Conservation (phyloP, 495 filamentous ascomycete species). For the Tuber umbilicatum region DNA sequence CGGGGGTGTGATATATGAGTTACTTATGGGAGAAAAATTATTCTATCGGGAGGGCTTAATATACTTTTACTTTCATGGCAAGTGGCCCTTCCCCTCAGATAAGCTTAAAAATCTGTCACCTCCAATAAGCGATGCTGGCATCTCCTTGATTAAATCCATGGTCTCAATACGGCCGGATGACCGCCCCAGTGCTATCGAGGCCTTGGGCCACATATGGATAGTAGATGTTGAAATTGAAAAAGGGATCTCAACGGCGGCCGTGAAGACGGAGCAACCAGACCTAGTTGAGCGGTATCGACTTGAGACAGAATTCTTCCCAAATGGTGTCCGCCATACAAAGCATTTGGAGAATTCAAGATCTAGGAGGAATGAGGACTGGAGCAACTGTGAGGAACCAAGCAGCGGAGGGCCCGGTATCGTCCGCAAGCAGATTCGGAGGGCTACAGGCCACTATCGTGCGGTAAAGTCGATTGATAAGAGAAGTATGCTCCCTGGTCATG, state of each 20-base stretch:
- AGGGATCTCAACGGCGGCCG: too few species aligned
- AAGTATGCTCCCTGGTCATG: neutral
- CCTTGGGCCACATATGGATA: neutral
- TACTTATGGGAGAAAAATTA: neutral
- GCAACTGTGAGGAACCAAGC: too few species aligned
- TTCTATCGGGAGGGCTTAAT: neutral
- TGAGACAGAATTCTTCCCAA: neutral
- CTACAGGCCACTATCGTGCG: too few species aligned
- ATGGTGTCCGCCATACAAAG: neutral
- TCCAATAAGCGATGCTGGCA: neutral
- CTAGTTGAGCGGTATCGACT: neutral
- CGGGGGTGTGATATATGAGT: constrained; percentile 16
- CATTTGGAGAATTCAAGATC: neutral
- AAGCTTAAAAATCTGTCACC: neutral
- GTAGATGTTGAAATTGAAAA: too few species aligned
- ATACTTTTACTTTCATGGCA: neutral
- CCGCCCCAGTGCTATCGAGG: neutral
- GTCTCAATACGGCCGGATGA: neutral
- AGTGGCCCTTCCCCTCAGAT: neutral
- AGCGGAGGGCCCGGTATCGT: too few species aligned
- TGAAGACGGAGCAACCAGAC: neutral
- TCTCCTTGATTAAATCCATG: neutral
- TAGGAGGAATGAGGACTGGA: neutral
- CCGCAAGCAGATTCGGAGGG: too few species aligned
- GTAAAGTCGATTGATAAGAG: neutral